Evolutionary conservation across 495 filamentous ascomycete genomes (phyloP).

Genomic region (Aspergillus coremiiformis): DNA sequence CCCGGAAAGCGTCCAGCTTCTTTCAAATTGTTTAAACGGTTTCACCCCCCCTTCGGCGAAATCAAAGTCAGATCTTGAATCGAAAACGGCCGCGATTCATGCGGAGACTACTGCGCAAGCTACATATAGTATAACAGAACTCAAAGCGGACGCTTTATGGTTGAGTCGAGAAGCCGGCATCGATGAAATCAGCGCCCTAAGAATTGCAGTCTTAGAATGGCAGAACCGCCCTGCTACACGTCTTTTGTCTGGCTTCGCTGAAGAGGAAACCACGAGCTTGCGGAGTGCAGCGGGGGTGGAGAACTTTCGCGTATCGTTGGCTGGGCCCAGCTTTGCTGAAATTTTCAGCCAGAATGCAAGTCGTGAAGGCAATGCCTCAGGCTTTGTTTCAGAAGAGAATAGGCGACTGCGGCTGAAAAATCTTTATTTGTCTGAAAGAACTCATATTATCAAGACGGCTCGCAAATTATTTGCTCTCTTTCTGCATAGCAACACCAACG

Average conservation of each 20-base stretch:
- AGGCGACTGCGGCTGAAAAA: slow-evolving; percentile 57
- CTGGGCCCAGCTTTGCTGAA: slow-evolving; percentile 35
- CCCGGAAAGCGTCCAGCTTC: slow-evolving; percentile 53
- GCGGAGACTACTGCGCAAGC: slow-evolving; percentile 61
- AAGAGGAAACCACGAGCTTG: slow-evolving; percentile 59
- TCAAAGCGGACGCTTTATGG: slow-evolving; percentile 83
- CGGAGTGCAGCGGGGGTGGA: slow-evolving; percentile 56
- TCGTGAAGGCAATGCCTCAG: slow-evolving; percentile 42
- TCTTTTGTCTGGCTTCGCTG: slow-evolving; percentile 56
- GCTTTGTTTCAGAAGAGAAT: slow-evolving; percentile 49
- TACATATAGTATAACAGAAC: slow-evolving; percentile 65
- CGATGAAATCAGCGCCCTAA: slow-evolving; percentile 74
- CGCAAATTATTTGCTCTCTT: slow-evolving; percentile 40
- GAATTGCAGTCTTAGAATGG: slow-evolving; percentile 76
- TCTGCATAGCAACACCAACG: slow-evolving; percentile 17
- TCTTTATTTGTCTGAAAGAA: slow-evolving; percentile 63
- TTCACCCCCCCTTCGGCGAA: slow-evolving; percentile 53
- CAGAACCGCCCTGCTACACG: slow-evolving; percentile 61
- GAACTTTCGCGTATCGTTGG: slow-evolving; percentile 45
- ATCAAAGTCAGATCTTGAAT: slow-evolving; percentile 69
- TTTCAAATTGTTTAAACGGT: slow-evolving; percentile 56
- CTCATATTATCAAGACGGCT: slow-evolving; percentile 35
- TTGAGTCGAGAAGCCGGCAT: slow-evolving; percentile 67
- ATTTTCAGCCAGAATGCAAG: slow-evolving; percentile 25
- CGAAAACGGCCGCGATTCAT: slow-evolving; percentile 85